A percentile compares a stretch with the other conserved stretches of the same genome.
These are phyloP conservation scores for Trametes polyzona DNA, from an alignment of 1,284 basidiomycete species.

Conservation along the genomic window DNA sequence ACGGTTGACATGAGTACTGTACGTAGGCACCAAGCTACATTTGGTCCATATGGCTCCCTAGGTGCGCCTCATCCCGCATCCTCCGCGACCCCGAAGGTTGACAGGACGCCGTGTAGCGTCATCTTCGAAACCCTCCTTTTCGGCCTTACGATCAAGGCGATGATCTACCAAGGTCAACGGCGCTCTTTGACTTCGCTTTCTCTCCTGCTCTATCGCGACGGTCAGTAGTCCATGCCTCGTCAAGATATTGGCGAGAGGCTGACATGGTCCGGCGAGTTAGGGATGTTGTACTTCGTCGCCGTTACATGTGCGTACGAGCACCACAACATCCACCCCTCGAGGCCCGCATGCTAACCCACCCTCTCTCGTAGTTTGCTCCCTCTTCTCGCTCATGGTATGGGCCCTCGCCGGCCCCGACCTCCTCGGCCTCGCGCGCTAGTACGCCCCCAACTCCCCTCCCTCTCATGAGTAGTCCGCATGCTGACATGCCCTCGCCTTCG, in stretches of 20 bases:
- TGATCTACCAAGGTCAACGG: slow-evolving; percentile 30
- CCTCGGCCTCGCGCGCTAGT: slow-evolving; percentile 38
- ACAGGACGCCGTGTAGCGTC: slow-evolving; percentile 23
- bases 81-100: not conserved
- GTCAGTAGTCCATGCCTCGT: slow-evolving; percentile 12
- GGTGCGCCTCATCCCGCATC: slow-evolving; percentile 14
- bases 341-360: not conserved
- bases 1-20: not conserved
- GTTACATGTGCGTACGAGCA: slow-evolving; percentile 32
- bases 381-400: slow-evolving; percentile 38
- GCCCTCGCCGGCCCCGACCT: slow-evolving; percentile 36
- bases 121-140: slow-evolving; percentile 38
- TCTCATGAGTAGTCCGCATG: not conserved
- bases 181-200: slow-evolving; percentile 33
- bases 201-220: slow-evolving; percentile 37
- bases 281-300: slow-evolving; percentile 37
- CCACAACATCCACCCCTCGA: too few species aligned
- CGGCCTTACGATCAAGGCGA: slow-evolving; percentile 31
- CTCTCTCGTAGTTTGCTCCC: slow-evolving; percentile 31
- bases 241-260: not conserved
- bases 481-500: not conserved
- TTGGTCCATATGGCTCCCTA: slow-evolving; percentile 38
- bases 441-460: slow-evolving; percentile 6
- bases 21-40: slow-evolving; percentile 34
- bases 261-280: slow-evolving; percentile 11